Conservation (phyloP, 805 yeast species). For the Wickerhamiella bombiphila region DNA sequence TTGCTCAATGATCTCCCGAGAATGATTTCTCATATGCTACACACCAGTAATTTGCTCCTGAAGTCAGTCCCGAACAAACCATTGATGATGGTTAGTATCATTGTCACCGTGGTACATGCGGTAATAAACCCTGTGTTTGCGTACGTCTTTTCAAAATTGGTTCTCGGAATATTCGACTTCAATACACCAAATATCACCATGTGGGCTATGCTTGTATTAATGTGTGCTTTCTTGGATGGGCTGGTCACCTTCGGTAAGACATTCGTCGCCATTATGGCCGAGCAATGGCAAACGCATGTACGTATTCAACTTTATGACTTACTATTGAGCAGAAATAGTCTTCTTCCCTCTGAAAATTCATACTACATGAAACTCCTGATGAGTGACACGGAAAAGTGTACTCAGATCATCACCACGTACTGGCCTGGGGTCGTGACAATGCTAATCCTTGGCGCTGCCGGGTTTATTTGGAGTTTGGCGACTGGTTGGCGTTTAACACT, state of each 20-base stretch:
- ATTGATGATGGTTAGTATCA: constrained; percentile 34
- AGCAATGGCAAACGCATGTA: constrained; percentile 45
- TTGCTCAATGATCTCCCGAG: too few relatives aligned
- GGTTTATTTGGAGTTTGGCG: constrained; percentile 62
- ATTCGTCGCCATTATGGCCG: constrained; percentile 44
- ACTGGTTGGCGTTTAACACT: constrained; percentile 79
- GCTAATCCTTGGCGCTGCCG: constrained; percentile 38
- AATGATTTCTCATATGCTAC: too few relatives aligned
- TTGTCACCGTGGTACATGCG: constrained; percentile 42
- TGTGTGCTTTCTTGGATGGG: constrained; percentile 53
- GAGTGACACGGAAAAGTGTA: constrained; percentile 70
- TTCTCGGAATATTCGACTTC: constrained; percentile 45
- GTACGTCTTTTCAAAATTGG: constrained; percentile 53
- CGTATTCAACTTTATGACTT: constrained; percentile 36
- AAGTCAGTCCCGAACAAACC: constrained; percentile 12
- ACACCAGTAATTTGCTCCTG: not conserved
- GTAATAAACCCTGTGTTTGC: constrained; percentile 64
- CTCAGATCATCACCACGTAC: constrained; percentile 50
- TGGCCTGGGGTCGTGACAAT: constrained; percentile 41
- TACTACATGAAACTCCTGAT: constrained; percentile 52
- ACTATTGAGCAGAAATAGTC: constrained; percentile 37
- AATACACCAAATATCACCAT: constrained; percentile 22
- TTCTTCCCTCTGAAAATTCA: constrained; percentile 28
- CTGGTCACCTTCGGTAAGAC: constrained; percentile 34
- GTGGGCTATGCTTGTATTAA: constrained; percentile 59